phyloP scores from a whole-genome alignment of 306 rosid genomes.

The Acacia melanoxylon region DNA sequence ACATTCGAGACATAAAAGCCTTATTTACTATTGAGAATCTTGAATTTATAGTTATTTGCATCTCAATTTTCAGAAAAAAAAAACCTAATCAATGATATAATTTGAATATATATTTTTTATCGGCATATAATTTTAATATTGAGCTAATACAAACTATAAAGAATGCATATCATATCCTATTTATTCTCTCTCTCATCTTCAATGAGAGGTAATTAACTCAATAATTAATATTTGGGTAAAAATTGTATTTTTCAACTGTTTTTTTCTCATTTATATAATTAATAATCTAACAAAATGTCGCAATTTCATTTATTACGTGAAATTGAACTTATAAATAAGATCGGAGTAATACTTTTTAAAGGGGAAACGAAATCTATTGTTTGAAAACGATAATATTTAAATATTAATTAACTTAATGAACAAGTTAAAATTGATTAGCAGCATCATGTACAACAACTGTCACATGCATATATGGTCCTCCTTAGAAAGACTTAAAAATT shows the following conservation, averaged over 20 bases:
- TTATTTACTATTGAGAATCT: background rate
- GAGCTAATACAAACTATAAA: background rate
- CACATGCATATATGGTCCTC: slow-evolving; percentile 25
- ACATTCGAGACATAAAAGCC: background rate
- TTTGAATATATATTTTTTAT: background rate
- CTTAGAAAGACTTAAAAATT: background rate
- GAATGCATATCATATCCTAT: background rate
- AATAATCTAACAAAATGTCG: too few relatives aligned
- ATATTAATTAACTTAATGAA: background rate
- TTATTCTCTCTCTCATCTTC: too few relatives aligned
- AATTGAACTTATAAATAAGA: too few relatives aligned
- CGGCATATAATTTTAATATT: background rate
- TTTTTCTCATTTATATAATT: too few relatives aligned
- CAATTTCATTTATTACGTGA: too few relatives aligned
- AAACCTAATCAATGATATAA: background rate
- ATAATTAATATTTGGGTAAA: too few relatives aligned
- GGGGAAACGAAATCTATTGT: background rate
- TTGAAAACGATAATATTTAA: background rate
- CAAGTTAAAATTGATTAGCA: background rate
- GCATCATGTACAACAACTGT: slow-evolving; percentile 25
- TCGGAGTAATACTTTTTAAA: background rate
- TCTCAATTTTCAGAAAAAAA: background rate
- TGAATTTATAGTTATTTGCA: too few relatives aligned
- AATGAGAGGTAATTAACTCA: too few relatives aligned
- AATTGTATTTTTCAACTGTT: too few relatives aligned